These are phyloP conservation scores for Didymella sp. DNA, from an alignment of 2,329 filamentous ascomycete genomes.

Conservation along the genomic window DNA sequence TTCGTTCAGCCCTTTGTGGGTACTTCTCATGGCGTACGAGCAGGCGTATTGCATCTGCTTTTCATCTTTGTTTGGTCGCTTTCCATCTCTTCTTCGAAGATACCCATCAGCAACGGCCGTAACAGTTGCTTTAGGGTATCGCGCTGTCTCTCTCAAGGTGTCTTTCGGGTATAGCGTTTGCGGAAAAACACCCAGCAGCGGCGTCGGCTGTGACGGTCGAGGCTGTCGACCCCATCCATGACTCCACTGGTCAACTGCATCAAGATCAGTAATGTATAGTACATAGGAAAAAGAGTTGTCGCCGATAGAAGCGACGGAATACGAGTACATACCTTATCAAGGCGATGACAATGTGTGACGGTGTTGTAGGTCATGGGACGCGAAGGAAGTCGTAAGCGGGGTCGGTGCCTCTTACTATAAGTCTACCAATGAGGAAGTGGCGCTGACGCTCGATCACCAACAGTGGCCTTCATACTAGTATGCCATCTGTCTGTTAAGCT, in stretches of 20 bases:
- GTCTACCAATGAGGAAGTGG: constrained; percentile 25
- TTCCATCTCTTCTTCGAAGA: constrained; percentile 27
- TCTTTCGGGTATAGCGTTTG: constrained; percentile 20
- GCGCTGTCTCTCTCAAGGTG: constrained; percentile 7
- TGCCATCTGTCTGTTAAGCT: not conserved
- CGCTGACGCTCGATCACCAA: constrained; percentile 12
- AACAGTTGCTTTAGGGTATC: constrained; percentile 25
- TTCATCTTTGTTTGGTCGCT: not conserved
- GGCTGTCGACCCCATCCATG: constrained; percentile 7
- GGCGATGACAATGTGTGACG: constrained; percentile 20
- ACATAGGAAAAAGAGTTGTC: constrained; percentile 20
- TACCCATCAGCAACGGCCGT: constrained; percentile 24
- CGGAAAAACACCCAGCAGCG: constrained; percentile 4
- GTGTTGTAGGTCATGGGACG: constrained; percentile 18
- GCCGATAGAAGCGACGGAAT: constrained; percentile 5
- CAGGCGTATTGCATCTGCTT: constrained; percentile 16
- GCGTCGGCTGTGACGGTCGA: constrained; percentile 13
- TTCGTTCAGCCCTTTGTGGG: not conserved
- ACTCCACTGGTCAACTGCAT: constrained; percentile 17
- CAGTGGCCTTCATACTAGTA: constrained; percentile 4
- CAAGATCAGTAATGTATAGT: constrained; percentile 43
- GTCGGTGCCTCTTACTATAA: constrained; percentile 20
- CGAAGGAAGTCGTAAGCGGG: constrained; percentile 19
- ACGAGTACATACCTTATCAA: constrained; percentile 19
- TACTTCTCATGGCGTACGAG: constrained; percentile 9